Base-by-base conservation (phyloP, 768 basidiomycete genomes). In the Russula sp. region DNA sequence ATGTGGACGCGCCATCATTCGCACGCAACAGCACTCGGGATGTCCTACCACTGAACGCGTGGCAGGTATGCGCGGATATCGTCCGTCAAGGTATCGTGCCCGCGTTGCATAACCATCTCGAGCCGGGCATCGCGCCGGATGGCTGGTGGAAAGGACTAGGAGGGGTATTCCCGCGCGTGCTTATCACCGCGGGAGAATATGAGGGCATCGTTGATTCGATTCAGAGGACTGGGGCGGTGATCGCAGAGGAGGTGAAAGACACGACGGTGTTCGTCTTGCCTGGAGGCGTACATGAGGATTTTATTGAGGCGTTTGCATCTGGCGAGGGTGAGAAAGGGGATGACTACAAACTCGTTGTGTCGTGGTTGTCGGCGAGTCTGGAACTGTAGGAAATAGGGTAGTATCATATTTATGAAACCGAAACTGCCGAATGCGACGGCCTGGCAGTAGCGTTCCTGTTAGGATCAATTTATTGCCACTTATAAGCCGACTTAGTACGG, bases 281-380 rank as follows among this genome's bases (percentile, higher is more conserved):
- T 44, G 44, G 56, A 28, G 61, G 64, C 16, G 55, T 65, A 49
- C 64, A 63, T 57, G 64, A 63, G 22, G 64, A 65, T 51, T 63
- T 65, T 4, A 53, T 57, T 0, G 14, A 8, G 3, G 55, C 46
- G 6, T 63, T 63, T 36, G 40, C 20, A 6, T 9, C 49, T 16
- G 61, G 55, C 1, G 61, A 56, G 34, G 64, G 61, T 22, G n/a
- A 6, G 40, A 42, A 56, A 26, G 28, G 63, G 36, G 52, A 49
- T 1, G 58, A 54, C 26, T 55, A 64, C 18, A 55, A 40, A 46
- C 9, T 59, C 2, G 26, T 54, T 0, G 52, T 59, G 22, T 53
- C 51, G 22, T 64, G 50, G 49, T 8, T 52, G 9, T 51, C 57
- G 2, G 14, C 24, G 20, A 46, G 40, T 13, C 22, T 63, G 9